Base-by-base conservation (phyloP, 2,329 filamentous ascomycete species). In the Hysterium pulicare region DNA sequence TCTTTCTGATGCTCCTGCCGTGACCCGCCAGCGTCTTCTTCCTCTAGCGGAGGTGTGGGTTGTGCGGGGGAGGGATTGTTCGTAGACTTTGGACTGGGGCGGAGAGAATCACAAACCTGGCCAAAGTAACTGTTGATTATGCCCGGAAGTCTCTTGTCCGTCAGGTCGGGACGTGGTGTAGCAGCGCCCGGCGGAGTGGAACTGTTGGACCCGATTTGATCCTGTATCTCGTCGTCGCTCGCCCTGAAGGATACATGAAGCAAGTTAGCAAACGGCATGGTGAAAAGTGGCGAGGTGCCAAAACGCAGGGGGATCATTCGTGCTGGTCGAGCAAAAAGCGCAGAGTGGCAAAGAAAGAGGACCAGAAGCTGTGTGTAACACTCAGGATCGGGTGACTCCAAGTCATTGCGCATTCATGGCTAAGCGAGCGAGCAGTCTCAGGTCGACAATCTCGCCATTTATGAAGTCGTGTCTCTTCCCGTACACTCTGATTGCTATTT, bases 91-190 rank as follows among this genome's bases (percentile, higher is more conserved):
- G 63, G 61, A 51, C 62, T 58, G 51, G 62, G 58, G 54, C 67
- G 63, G 80, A 82, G 78, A 59, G 66, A 68, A 53, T 81, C 80
- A 96, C 93, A 84, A 95, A 98, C 93, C 91, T 98, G 93, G 76
- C 86, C 86, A 80, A 97, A 95, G 78, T 93, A 96, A 77, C 86
- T 94, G 70, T 83, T 81, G 79, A 93, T 86, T 75, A 97, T 95
- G 67, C 90, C 88, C 56, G 93, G 93, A 66, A 95, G 78, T 72
- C 93, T 86, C 74, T 95, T 96, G 75, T 98, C 93, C 63, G 87
- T 84, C 51, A 86, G 84, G 71, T 97, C 91, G 55, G 93, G 93
- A 62, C 90, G 87, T 55, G 93, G 93, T 50, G 93, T 98, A 54
- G 89, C 87, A 68, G 95, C 82, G 62, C 90, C 90, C 57, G 90